Evolutionary conservation across 2,329 filamentous ascomycete genomes (phyloP).

Genomic region (Ophiostoma angusticollis): DNA sequence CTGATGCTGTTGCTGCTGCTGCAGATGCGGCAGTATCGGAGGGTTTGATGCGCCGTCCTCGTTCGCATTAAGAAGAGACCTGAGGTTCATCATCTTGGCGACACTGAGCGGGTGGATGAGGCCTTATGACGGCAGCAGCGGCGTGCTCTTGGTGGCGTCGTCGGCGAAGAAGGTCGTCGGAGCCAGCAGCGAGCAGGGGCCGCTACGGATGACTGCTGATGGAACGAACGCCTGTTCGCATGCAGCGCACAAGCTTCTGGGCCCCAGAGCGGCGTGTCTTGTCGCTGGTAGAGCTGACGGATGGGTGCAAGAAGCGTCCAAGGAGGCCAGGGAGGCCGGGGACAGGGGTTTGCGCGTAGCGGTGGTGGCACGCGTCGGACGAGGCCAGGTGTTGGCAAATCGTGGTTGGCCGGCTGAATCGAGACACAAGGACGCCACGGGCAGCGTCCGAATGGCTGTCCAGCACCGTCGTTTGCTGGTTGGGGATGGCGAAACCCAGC

Average conservation of each 20-base stretch:
- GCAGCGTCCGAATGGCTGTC: no score
- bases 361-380: no score
- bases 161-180: no score
- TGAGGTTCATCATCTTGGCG: slow-evolving; percentile 35
- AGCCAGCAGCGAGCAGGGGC: neutral
- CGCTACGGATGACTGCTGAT: neutral
- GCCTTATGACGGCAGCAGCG: neutral
- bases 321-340: no score
- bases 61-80: slow-evolving; percentile 40
- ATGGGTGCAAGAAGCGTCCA: no score
- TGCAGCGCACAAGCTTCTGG: neutral
- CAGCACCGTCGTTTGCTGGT: no score
- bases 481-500: no score
- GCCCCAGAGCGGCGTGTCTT: neutral
- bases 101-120: slow-evolving; percentile 7
- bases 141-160: neutral
- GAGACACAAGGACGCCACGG: no score
- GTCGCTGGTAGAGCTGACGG: no score
- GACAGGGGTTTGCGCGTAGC: no score
- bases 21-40: slow-evolving; percentile 13
- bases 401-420: no score
- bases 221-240: neutral
- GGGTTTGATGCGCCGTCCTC: slow-evolving; percentile 25
- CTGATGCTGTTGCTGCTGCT: slow-evolving; percentile 20
- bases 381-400: no score